Evolutionary conservation across 2,329 filamentous ascomycete species (phyloP).

Genomic region (Pyrenophora graminea): DNA sequence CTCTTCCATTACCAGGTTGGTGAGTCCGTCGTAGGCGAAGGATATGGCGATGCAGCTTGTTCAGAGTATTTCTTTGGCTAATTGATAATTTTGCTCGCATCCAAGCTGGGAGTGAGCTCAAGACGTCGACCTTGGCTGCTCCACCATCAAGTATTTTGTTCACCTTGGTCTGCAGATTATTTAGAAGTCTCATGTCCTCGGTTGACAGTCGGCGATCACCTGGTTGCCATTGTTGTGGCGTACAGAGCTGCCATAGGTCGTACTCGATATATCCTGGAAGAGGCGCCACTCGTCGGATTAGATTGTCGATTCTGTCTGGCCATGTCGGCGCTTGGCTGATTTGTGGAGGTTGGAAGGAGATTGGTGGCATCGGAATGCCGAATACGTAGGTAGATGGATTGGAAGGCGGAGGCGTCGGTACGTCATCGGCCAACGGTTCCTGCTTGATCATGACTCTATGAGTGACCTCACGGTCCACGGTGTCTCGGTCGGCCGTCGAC

Average conservation of each 20-base stretch:
- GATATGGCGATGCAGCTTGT: neutral
- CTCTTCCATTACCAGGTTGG: no score
- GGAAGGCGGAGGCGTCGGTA: no score
- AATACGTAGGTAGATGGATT: no score
- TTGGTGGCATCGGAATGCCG: no score
- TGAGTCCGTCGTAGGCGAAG: no score
- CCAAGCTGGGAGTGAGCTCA: neutral
- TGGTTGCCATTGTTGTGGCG: neutral
- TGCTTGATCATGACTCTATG: no score
- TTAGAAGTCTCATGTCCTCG: neutral
- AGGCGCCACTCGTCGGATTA: no score
- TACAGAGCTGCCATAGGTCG: neutral
- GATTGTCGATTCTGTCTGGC: neutral
- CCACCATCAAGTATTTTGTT: neutral
- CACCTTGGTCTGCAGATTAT: neutral
- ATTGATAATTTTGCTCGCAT: neutral
- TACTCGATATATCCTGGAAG: neutral
- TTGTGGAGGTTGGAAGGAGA: no score
- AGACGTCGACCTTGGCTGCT: neutral
- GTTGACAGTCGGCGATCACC: neutral
- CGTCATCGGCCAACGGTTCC: no score
- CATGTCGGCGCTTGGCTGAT: neutral
- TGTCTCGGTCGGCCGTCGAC: neutral
- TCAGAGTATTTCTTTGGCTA: neutral
- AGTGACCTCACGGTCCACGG: neutral